Conservation (phyloP, 495 filamentous ascomycete genomes). For the Delitschia confertaspora region DNA sequence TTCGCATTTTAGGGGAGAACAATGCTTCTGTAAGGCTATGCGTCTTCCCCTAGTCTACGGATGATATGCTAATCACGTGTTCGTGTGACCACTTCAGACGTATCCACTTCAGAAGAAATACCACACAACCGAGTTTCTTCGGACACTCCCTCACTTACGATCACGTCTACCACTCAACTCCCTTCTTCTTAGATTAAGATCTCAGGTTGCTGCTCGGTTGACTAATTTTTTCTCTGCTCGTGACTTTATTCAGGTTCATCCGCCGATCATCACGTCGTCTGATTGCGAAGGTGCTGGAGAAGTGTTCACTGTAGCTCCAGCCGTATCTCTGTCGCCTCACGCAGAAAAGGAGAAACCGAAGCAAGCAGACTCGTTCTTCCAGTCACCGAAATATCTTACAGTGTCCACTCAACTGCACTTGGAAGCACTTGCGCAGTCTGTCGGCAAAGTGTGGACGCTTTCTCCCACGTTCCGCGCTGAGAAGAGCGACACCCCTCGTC, state of each 20-base stretch:
- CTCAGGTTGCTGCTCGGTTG: constrained; percentile 62
- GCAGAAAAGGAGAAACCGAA: constrained; percentile 20
- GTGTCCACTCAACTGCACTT: constrained; percentile 93
- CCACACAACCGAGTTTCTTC: constrained; percentile 79
- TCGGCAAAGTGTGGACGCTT: constrained; percentile 87
- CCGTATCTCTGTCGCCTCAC: background rate
- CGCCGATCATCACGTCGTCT: constrained; percentile 90
- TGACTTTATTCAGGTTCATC: constrained; percentile 77
- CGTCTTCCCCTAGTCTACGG: background rate
- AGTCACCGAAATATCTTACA: constrained; percentile 84
- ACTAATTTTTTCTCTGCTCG: constrained; percentile 60
- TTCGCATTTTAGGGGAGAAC: constrained; percentile 63
- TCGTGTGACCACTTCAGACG: constrained; percentile 43
- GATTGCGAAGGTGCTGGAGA: constrained; percentile 97
- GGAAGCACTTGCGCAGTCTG: constrained; percentile 80
- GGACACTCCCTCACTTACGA: constrained; percentile 83
- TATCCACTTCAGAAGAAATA: constrained; percentile 93
- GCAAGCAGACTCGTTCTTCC: constrained; percentile 56
- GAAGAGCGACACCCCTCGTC: constrained; percentile 85
- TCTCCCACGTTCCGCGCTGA: constrained; percentile 93
- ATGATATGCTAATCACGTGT: constrained; percentile 11
- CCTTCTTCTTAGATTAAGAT: constrained; percentile 72
- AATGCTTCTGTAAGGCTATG: constrained; percentile 61
- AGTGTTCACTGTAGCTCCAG: constrained; percentile 63
- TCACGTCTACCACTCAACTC: constrained; percentile 74